phyloP scores from a whole-genome alignment of 2,329 filamentous ascomycete genomes.

The Pyrenophora seminiperda region DNA sequence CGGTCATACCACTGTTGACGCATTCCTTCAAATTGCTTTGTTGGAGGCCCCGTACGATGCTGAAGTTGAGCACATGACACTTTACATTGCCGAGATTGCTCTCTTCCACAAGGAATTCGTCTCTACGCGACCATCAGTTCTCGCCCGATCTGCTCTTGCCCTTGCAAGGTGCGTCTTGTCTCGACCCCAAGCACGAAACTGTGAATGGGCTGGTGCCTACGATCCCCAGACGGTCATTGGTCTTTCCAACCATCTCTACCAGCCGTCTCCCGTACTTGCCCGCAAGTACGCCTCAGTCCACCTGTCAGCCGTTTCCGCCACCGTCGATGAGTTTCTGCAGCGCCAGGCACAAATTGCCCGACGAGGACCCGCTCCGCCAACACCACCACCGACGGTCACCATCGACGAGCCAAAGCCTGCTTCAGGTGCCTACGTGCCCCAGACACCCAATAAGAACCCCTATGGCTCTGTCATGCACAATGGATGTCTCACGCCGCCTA shows the following conservation, averaged over 20 bases:
- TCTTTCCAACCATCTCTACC: slow-evolving; percentile 68
- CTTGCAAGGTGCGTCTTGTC: slow-evolving; percentile 85
- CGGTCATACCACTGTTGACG: slow-evolving; percentile 93
- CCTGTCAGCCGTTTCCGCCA: slow-evolving; percentile 67
- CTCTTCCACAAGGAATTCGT: slow-evolving; percentile 98
- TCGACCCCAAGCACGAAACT: slow-evolving; percentile 74
- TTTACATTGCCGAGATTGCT: slow-evolving; percentile 93
- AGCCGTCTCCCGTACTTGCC: slow-evolving; percentile 69
- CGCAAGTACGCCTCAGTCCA: slow-evolving; percentile 72
- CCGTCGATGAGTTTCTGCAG: slow-evolving; percentile 69
- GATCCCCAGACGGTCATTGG: slow-evolving; percentile 70
- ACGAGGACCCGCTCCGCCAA: slow-evolving; percentile 55
- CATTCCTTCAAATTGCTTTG: slow-evolving; percentile 86
- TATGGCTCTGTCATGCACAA: slow-evolving; percentile 67
- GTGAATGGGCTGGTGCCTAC: slow-evolving; percentile 74
- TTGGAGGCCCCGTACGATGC: slow-evolving; percentile 75
- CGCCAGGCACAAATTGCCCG: slow-evolving; percentile 59
- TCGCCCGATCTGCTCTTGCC: slow-evolving; percentile 85
- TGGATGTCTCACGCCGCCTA: slow-evolving; percentile 83
- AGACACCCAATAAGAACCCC: slow-evolving; percentile 78
- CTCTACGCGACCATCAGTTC: slow-evolving; percentile 84
- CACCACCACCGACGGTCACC: slow-evolving; percentile 64
- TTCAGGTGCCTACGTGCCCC: slow-evolving; percentile 62
- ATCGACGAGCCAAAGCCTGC: slow-evolving; percentile 55
- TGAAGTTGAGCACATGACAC: slow-evolving; percentile 91